phyloP scores from a whole-genome alignment of 495 filamentous ascomycete species.

The Pyronema domesticum region DNA sequence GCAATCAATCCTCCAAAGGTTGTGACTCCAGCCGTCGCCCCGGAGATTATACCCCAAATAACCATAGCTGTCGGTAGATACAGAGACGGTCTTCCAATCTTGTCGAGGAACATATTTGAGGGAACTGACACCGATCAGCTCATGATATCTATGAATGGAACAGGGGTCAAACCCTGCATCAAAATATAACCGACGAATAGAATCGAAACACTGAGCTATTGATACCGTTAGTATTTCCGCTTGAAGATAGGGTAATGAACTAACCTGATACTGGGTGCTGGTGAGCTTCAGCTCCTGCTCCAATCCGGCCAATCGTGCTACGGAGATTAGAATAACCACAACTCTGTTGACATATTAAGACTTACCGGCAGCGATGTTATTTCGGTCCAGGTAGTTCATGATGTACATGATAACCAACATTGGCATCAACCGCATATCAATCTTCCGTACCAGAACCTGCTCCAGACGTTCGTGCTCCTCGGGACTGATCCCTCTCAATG shows the following conservation, averaged over 20 bases:
- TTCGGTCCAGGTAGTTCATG: conserved; percentile 64
- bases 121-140: conserved; percentile 31
- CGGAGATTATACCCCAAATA: conserved; percentile 48
- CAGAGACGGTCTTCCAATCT: conserved; percentile 40
- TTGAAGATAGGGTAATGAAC: neutral
- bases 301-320: conserved; percentile 31
- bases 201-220: conserved; percentile 14
- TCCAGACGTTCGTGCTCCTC: conserved; percentile 4
- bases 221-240: neutral
- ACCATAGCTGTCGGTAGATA: conserved; percentile 56
- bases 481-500: neutral
- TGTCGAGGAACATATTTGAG: conserved; percentile 54
- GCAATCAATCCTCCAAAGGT: conserved; percentile 38
- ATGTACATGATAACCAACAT: conserved; percentile 40
- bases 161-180: conserved; percentile 13
- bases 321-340: neutral
- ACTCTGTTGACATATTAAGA: neutral
- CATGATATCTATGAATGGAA: neutral
- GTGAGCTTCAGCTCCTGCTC: conserved; percentile 33
- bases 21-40: conserved; percentile 41
- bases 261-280: conserved; percentile 32
- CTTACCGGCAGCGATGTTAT: conserved; percentile 32
- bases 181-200: conserved; percentile 48
- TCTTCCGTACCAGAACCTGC: conserved; percentile 11
- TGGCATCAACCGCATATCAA: conserved; percentile 18